These are phyloP conservation scores for Fraxinus xanthoxyloides DNA, from an alignment of 305 asterid genomes.

Conservation along the genomic window DNA sequence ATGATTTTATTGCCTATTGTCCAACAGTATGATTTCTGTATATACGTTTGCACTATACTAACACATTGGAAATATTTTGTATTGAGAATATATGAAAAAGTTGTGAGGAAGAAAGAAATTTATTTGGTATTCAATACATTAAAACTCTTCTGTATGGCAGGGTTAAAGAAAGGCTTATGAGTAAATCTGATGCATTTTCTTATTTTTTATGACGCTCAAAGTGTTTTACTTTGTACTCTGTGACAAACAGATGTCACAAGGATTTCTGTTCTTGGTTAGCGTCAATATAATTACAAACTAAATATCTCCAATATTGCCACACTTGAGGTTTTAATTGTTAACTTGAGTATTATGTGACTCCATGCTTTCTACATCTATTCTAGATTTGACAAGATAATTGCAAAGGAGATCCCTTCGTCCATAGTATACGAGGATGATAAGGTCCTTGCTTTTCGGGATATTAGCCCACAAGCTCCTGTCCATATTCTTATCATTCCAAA, in stretches of 20 bases:
- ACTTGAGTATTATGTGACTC: constrained; percentile 1
- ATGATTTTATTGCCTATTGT: background rate
- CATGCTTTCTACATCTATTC: constrained; percentile 3
- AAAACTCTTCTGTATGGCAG: background rate
- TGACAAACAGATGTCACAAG: background rate
- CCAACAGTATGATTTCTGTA: background rate
- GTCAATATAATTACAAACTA: background rate
- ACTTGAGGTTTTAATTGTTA: background rate
- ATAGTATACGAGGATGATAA: constrained; percentile 83
- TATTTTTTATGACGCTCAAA: background rate
- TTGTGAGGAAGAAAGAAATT: background rate
- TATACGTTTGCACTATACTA: background rate
- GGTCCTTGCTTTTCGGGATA: constrained; percentile 90
- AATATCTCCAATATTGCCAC: background rate
- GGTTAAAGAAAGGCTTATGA: background rate
- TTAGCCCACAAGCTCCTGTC: constrained; percentile 91
- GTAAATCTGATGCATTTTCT: background rate
- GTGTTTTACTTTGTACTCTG: background rate
- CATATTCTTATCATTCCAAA: constrained; percentile 89
- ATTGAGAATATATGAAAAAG: background rate
- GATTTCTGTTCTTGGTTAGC: background rate
- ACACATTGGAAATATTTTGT: background rate
- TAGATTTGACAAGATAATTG: constrained; percentile 93
- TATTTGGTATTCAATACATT: background rate
- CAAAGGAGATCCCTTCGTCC: constrained; percentile 80